Evolutionary conservation across 345 rosid genomes (phyloP).

Genomic region (Eucalyptus curtisii): DNA sequence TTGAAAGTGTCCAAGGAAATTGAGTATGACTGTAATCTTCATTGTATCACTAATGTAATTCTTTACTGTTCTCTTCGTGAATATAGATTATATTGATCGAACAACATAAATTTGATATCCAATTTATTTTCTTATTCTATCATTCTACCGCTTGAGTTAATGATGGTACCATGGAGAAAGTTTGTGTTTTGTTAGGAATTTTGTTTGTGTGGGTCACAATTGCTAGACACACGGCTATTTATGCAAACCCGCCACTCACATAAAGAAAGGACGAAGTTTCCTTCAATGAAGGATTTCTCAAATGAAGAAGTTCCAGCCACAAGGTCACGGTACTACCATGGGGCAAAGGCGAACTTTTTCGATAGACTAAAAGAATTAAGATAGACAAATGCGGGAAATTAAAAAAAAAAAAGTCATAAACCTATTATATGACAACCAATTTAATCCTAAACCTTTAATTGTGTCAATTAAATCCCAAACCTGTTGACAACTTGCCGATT

Average conservation of each 20-base stretch:
- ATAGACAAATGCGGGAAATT: too few species aligned
- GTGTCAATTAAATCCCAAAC: too few species aligned
- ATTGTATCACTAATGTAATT: background rate
- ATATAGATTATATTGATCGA: too few species aligned
- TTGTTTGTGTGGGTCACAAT: background rate
- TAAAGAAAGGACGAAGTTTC: background rate
- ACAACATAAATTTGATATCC: too few species aligned
- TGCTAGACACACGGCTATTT: background rate
- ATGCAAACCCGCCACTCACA: background rate
- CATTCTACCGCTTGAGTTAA: background rate
- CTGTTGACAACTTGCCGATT: too few species aligned
- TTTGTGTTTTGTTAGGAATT: background rate
- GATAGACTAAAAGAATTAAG: too few species aligned
- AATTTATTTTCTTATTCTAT: too few species aligned
- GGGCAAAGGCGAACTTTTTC: background rate
- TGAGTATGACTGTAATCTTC: background rate
- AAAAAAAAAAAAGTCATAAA: too few species aligned
- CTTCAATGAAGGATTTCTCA: background rate
- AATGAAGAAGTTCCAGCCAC: background rate
- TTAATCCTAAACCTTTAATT: too few species aligned
- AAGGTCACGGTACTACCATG: background rate
- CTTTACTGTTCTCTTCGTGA: fast-evolving
- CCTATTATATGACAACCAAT: too few species aligned
- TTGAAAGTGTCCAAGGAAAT: background rate
- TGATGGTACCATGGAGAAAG: background rate